phyloP scores from a whole-genome alignment of 345 rosid species.

The Ceriops tagal region DNA sequence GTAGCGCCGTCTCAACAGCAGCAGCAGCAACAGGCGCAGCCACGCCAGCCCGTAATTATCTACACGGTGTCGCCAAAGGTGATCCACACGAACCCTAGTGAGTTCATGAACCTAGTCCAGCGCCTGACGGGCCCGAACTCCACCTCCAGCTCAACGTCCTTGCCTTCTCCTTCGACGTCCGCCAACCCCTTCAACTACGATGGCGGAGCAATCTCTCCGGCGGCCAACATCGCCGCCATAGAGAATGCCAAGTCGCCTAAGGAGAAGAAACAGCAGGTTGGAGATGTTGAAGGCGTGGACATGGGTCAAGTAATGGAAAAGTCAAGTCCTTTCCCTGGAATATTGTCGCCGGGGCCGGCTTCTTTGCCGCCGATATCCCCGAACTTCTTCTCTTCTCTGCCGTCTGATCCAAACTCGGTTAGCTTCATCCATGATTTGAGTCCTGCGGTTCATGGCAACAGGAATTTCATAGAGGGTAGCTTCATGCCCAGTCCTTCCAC shows the following conservation, averaged over 20 bases:
- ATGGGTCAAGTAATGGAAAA: constrained; percentile 35
- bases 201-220: constrained; percentile 60
- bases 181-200: constrained; percentile 19
- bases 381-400: constrained; percentile 54
- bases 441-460: constrained; percentile 44
- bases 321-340: constrained; percentile 47
- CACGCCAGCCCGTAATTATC: constrained; percentile 69
- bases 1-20: constrained; percentile 27
- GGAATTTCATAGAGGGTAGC: constrained; percentile 46
- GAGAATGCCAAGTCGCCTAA: constrained; percentile 51
- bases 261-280: constrained; percentile 25
- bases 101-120: constrained; percentile 83
- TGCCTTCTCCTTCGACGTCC: not conserved
- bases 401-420: constrained; percentile 43
- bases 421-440: constrained; percentile 59
- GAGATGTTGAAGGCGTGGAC: constrained; percentile 39
- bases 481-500: constrained; percentile 61
- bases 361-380: constrained; percentile 59
- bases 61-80: constrained; percentile 84
- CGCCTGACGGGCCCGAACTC: constrained; percentile 76
- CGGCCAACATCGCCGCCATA: constrained; percentile 62
- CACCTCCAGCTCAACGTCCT: constrained; percentile 18
- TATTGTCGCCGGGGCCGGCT: constrained; percentile 71
- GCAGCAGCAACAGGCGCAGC: constrained; percentile 22
- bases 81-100: constrained; percentile 74